These are phyloP conservation scores for Mycosphaerella arachidis DNA, from an alignment of 2,329 filamentous ascomycete species.

Conservation along the genomic window DNA sequence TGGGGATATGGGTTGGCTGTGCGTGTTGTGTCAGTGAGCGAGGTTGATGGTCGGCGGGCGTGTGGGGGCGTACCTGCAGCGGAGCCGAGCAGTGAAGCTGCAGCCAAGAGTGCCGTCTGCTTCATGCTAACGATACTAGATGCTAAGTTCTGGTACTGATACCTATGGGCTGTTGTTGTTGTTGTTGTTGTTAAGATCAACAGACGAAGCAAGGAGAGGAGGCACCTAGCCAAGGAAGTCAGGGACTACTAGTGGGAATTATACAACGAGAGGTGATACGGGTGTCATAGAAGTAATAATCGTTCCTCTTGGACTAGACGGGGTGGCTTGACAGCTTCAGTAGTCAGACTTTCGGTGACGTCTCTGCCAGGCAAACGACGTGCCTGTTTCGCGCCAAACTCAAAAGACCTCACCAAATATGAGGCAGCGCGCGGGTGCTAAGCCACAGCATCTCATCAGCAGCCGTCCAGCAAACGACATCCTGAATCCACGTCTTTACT, in stretches of 20 bases:
- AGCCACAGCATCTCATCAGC: too few relatives aligned
- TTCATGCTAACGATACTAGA: neutral
- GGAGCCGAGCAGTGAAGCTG: slow-evolving; percentile 5
- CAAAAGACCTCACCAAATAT: too few relatives aligned
- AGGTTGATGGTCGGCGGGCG: neutral
- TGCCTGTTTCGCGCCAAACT: too few relatives aligned
- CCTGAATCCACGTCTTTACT: too few relatives aligned
- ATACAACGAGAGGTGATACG: neutral
- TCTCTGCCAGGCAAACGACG: too few relatives aligned
- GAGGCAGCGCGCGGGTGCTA: too few relatives aligned
- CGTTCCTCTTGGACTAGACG: neutral
- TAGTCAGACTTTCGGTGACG: too few relatives aligned
- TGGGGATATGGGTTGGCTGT: slow-evolving; percentile 8
- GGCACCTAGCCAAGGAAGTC: neutral
- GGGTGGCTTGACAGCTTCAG: too few relatives aligned
- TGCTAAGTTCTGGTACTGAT: neutral
- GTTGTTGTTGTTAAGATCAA: neutral
- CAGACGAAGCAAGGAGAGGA: neutral
- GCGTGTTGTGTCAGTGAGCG: neutral
- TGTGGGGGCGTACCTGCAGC: slow-evolving; percentile 10
- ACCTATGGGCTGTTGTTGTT: neutral
- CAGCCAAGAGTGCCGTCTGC: neutral
- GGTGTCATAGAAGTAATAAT: neutral
- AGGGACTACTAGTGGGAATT: neutral
- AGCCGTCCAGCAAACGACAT: neutral